Conservation (phyloP, 2,329 filamentous ascomycete genomes). For the Myriosclerotinia scirpicola region DNA sequence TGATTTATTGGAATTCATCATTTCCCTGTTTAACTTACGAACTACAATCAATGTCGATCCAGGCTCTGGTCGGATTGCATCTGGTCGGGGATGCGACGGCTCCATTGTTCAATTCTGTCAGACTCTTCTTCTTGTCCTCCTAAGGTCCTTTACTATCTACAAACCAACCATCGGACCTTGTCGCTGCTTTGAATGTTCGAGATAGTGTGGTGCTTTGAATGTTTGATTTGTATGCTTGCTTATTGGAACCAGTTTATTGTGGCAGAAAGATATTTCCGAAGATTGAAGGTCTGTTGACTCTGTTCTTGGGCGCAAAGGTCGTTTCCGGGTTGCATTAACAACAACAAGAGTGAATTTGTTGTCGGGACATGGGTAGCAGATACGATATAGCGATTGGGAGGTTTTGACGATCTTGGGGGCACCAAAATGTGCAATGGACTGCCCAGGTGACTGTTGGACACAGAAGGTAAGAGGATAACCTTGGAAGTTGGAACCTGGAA, state of each 20-base stretch:
- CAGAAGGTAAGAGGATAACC: too few species aligned
- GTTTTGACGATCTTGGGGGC: not conserved
- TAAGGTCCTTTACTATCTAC: slow-evolving; percentile 1
- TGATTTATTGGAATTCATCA: not conserved
- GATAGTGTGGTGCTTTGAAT: not conserved
- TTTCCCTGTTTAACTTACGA: slow-evolving; percentile 54
- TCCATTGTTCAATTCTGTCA: slow-evolving; percentile 40
- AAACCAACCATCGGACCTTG: slow-evolving; percentile 10
- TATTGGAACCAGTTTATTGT: not conserved
- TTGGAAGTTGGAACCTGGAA: too few species aligned
- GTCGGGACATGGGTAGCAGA: slow-evolving; percentile 20
- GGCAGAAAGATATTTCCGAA: not conserved
- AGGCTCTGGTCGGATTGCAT: slow-evolving; percentile 51
- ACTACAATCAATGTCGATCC: slow-evolving; percentile 71
- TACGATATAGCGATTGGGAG: slow-evolving; percentile 5
- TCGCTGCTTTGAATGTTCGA: not conserved
- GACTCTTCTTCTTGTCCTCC: not conserved
- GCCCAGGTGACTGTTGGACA: too few species aligned
- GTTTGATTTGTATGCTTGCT: slow-evolving; percentile 11
- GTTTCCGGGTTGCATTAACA: slow-evolving; percentile 15
- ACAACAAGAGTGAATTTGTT: slow-evolving; percentile 21
- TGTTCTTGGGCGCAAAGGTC: not conserved
- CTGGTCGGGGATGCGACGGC: slow-evolving; percentile 40
- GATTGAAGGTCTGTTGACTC: not conserved
- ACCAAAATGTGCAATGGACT: not conserved